Base-by-base conservation (phyloP, 495 filamentous ascomycete species). In the Penicillium coffeae region DNA sequence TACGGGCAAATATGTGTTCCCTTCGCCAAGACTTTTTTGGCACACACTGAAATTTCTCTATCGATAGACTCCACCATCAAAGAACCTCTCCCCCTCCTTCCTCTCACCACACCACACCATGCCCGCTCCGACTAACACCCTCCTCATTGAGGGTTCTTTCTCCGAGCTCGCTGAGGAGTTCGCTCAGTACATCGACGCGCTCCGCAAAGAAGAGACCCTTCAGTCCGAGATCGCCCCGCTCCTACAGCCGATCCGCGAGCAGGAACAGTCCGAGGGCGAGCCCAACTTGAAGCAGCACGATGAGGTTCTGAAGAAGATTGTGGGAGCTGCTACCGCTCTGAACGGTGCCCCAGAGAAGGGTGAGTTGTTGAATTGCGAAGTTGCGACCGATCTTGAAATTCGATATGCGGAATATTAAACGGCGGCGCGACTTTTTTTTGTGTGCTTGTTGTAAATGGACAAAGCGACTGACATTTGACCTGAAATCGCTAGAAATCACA, bases 91-190 rank as follows among this genome's bases (percentile, higher is more conserved):
- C 36, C 42, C 56, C 54, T 45, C 46, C 51, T 56, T 52, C 55
- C 58, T 56, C 63, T 51, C 57, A 56, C 43, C 51, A 45, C 54
- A 48, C 40, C 32, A 36, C 43, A 34, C n/a, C 41, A 80, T 80
- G 76, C 75, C 76, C 56, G 75, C 70, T 50, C 74, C 75, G 51
- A 65, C 73, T 42, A 78, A 68, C 53, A 80, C 76, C 62, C 77
- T 92, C 68, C 88, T 96, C 66, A 90, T 96, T 66, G 91, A 96
- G 73, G 91, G 90, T 62, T 78, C 73, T 52, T 95, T 95, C 68
- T 81, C 85, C 59, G 90, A 96, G 74, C 80, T 95, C 64, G 82
- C 85, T 52, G 82, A 89, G 60, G 90, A 96, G 71, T 86, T 95
- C 69, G 88, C 89, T 62, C 82, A 85, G 55, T 91, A 90, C 71